Conservation (phyloP, 2,329 filamentous ascomycete genomes). For the Harringtonia aguacate region DNA sequence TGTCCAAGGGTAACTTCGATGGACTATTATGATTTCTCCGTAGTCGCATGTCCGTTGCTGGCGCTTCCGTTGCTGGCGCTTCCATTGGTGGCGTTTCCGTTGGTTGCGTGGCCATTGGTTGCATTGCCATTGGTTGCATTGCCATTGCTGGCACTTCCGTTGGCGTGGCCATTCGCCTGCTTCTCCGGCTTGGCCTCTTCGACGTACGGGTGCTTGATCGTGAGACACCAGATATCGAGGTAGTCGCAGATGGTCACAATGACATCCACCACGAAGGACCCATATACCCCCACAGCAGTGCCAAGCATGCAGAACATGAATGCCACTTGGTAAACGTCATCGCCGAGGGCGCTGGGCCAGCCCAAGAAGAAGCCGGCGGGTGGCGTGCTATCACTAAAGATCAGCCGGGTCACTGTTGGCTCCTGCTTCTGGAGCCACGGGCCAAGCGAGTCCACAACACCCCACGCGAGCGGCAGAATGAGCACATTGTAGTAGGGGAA, state of each 20-base stretch:
- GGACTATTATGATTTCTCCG: neutral
- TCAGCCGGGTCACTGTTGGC: conserved; percentile 13
- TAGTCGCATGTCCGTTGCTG: neutral
- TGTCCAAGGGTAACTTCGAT: no score
- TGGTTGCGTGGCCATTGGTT: no score
- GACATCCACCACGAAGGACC: conserved; percentile 93
- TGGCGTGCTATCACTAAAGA: conserved; percentile 3
- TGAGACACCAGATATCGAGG: conserved; percentile 95
- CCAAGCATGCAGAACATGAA: conserved; percentile 76
- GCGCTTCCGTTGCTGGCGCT: no score
- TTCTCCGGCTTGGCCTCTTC: conserved; percentile 20
- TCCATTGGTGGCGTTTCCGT: neutral
- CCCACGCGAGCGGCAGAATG: conserved; percentile 64
- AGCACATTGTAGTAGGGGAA: conserved; percentile 92
- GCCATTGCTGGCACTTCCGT: neutral
- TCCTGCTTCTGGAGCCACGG: conserved; percentile 48
- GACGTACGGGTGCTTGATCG: conserved; percentile 74
- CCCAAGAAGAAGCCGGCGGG: conserved; percentile 28
- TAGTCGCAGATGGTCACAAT: conserved; percentile 98
- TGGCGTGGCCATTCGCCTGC: neutral
- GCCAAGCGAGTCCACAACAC: conserved; percentile 70
- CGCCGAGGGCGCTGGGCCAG: conserved; percentile 67
- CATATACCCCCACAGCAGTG: conserved; percentile 80
- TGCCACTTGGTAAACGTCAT: conserved; percentile 76
- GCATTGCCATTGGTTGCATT: neutral